Conservation (phyloP, 2,329 filamentous ascomycete species). For the Aspergillus melleus region DNA sequence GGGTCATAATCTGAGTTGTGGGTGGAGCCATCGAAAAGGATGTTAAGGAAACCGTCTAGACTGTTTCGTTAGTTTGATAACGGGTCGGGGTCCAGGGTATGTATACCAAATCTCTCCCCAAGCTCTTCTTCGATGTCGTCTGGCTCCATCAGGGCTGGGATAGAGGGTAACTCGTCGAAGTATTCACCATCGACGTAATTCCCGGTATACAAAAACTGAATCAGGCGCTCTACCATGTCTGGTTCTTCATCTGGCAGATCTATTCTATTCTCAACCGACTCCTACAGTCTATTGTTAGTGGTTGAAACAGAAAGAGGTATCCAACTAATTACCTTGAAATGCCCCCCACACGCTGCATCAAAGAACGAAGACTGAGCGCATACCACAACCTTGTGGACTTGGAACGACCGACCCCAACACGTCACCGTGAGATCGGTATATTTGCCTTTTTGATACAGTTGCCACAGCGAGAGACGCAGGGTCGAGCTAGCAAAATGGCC, state of each 20-base stretch:
- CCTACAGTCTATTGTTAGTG: neutral
- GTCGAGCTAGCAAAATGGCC: neutral
- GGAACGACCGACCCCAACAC: neutral
- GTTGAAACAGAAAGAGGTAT: neutral
- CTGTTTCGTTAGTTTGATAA: too few species aligned
- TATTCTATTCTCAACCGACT: neutral
- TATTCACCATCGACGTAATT: slow-evolving; percentile 1
- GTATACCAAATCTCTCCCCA: neutral
- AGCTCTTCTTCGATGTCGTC: neutral
- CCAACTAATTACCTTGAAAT: neutral
- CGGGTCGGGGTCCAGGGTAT: neutral
- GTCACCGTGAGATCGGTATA: neutral
- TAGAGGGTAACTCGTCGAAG: neutral
- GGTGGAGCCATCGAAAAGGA: too few species aligned
- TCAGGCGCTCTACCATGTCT: neutral
- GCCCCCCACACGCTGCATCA: neutral
- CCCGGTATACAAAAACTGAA: neutral
- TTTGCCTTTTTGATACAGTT: neutral
- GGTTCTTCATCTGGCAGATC: neutral
- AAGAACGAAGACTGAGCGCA: neutral
- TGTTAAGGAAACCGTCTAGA: too few species aligned
- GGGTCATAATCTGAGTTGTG: too few species aligned
- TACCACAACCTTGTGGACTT: neutral
- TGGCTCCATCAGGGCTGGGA: neutral
- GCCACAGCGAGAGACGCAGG: neutral